Evolutionary conservation across 2,329 filamentous ascomycete genomes (phyloP).

Genomic region (Eutypella sp.): DNA sequence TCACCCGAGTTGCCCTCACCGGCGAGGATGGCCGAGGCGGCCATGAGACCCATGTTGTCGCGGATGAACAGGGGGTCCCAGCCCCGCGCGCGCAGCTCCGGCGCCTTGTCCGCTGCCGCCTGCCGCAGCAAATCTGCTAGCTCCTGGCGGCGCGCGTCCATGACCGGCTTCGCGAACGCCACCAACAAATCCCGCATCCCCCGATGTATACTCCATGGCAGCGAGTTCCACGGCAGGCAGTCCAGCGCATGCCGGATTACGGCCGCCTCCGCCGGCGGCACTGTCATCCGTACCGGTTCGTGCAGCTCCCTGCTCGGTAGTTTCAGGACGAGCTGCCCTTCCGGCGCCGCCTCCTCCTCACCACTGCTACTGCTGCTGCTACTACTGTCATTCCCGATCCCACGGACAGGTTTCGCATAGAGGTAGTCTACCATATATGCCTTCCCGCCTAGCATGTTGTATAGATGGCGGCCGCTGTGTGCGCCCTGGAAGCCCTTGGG

Average conservation of each 20-base stretch:
- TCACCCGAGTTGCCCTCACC: constrained; percentile 27
- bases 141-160: constrained; percentile 18
- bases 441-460: constrained; percentile 27
- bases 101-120: constrained; percentile 6
- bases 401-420: constrained; percentile 9
- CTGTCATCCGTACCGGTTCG: constrained; percentile 7
- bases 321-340: constrained; percentile 6
- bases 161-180: constrained; percentile 20
- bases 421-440: constrained; percentile 28
- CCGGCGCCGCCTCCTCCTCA: neutral
- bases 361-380: too few species aligned
- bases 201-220: constrained; percentile 30
- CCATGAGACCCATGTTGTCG: constrained; percentile 24
- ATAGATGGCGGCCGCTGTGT: constrained; percentile 25
- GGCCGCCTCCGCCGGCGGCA: constrained; percentile 13
- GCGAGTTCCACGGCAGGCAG: constrained; percentile 25
- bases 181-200: constrained; percentile 26
- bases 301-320: constrained; percentile 16
- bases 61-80: constrained; percentile 24
- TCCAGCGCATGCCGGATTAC: constrained; percentile 22
- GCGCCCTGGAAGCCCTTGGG: constrained; percentile 25
- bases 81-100: constrained; percentile 15
- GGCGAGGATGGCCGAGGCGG: constrained; percentile 22
- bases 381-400: neutral
- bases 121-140: constrained; percentile 15